Evolutionary conservation across 352 stramenopile species (phyloP), one percentile per base, ranked within the genome.

Genomic region (Phytophthora fragariaefolia): DNA sequence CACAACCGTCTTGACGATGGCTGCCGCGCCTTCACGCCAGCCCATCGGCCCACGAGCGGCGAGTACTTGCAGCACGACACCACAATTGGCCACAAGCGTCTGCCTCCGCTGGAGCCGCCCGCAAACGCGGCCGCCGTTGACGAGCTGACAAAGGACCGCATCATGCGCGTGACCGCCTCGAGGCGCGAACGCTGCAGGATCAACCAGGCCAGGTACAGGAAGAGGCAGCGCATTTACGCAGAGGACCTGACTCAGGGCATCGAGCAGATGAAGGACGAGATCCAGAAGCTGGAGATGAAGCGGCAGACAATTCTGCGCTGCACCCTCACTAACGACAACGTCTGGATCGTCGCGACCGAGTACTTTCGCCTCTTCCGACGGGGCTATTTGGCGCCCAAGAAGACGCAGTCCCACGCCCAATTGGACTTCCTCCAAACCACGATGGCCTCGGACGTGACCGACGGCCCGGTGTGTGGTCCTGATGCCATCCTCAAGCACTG

Each of bases 391-490:
- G 36, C 18, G 18, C 56, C 55, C 2, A 4, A 24, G 34, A 34
- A 45, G 30, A 27, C 12, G 18, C 12, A 63, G 45, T 50, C 32
- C 8, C 45, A 69, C 34, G 26, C 17, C 1, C 62, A 70, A 22
- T 45, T 70, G 12, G 62, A 70, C 15, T 70, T 65, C n/a, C 18
- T 70, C 2, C 36, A 58, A 6, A 8, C 23, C 20, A 54, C 46
- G 2, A 70, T 71, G 63, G 18, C 26, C 13, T 20, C 42, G 2
- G 56, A 66, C 26, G 61, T 69, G 24, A 58, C 52, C 8, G 57
- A 67, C 57, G 58, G 64, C 2, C n/a, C 24, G 6, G 26, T 58
- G 10, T 66, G 50, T 7, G 63, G 63, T 5, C 42, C 22, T 1
- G 63, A 54, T 5, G 42, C 49, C 2, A 6, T 71, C 13, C 49